Percentiles rank a stretch among this genome's conserved stretches.
phyloP scores from a whole-genome alignment of 495 filamentous ascomycete species.

The Viridothelium virens region DNA sequence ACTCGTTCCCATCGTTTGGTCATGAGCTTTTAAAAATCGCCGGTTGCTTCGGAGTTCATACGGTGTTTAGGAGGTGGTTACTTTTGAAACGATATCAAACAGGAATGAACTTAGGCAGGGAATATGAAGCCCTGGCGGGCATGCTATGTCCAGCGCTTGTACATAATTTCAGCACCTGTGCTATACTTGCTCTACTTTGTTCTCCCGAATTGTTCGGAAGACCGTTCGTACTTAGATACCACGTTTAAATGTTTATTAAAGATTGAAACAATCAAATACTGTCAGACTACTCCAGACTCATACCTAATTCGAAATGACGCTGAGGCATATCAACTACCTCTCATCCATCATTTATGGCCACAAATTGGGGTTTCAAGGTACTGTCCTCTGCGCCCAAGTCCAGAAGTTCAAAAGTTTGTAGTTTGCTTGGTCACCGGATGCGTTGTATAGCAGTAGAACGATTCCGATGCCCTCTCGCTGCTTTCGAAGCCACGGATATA shows the following conservation, averaged over 20 bases:
- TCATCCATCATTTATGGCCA: too few species aligned
- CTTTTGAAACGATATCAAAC: background rate
- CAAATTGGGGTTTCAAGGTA: too few species aligned
- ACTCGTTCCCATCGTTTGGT: background rate
- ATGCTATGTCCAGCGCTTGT: background rate
- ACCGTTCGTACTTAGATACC: constrained; percentile 5
- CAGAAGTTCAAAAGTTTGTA: too few species aligned
- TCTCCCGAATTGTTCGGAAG: background rate
- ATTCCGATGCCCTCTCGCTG: too few species aligned
- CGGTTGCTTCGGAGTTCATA: background rate
- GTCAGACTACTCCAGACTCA: background rate
- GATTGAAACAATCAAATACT: background rate
- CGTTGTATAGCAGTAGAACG: too few species aligned
- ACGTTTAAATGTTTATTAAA: background rate
- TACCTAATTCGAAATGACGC: background rate
- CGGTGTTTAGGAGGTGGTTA: background rate
- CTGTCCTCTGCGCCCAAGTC: too few species aligned
- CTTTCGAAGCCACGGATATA: too few species aligned
- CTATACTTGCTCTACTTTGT: background rate
- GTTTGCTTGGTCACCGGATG: too few species aligned
- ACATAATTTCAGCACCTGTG: background rate
- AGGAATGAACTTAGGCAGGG: background rate
- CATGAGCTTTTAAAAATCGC: background rate
- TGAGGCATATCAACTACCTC: too few species aligned
- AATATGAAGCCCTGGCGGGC: background rate